Base-by-base conservation (phyloP, 2,329 filamentous ascomycete species). In the Elsinoe necatrix region DNA sequence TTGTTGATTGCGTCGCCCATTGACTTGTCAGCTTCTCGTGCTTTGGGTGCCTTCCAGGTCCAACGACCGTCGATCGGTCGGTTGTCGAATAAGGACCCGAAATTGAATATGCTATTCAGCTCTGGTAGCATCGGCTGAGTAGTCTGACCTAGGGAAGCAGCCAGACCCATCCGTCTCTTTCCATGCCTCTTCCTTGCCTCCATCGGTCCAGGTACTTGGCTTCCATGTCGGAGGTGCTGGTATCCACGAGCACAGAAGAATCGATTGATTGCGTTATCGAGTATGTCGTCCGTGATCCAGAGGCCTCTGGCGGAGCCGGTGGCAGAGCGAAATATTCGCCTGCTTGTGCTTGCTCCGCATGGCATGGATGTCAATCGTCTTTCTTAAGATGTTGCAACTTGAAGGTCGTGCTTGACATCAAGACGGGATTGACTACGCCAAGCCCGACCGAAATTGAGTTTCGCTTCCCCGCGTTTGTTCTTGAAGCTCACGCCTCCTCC, bases 241-340 rank as follows among this genome's bases (percentile, higher is more conserved):
- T 27, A 6, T 42, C 41, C 27, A 37, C 37, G 29, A 29, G 9
- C n/a, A 9, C 27, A 8, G 16, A 56, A 21, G 29, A 47, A 56
- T 20, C 21, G 25, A 21, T 35, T 20, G 21, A 21, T 21, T 21
- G 25, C 41, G 39, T 18, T 20, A 23, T 31, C n/a, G 23, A 56
- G 37, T n/a, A 34, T 12, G 9, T 56, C 41, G 54, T 56, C 54
- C 9, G 37, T 45, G 11, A 56, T 56, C 54, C 54, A 56, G 18
- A 56, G 23, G 41, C 42, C 21, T 2, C 23, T 43, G 25, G 18
- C 20, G n/a, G 39, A 27, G 41, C 42, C n/a, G 11, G 20, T 11
- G 29, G 18, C 29, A 37, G 29, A 9, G 25, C 41, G 27, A 11
- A 27, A 21, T n/a, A 25, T n/a, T n/a, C 54, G 39, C 27, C 21